phyloP scores from a whole-genome alignment of 2,329 filamentous ascomycete species.

The Elsinoe necatrix region DNA sequence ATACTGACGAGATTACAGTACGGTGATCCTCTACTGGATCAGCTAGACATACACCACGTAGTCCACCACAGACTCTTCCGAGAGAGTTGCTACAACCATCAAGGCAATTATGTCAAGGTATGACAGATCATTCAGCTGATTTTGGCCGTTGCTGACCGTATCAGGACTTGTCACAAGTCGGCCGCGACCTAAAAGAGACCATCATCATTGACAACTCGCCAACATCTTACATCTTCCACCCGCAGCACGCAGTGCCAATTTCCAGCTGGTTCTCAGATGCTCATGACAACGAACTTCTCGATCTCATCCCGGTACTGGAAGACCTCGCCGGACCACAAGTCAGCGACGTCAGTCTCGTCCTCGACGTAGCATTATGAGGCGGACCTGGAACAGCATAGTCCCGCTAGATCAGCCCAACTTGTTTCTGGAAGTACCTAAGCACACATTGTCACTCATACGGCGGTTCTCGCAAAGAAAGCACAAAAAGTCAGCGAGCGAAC shows the following conservation, averaged over 20 bases:
- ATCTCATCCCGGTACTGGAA: slow-evolving; percentile 95
- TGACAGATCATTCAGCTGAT: slow-evolving; percentile 13
- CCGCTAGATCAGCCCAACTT: neutral
- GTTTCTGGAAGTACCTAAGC: slow-evolving; percentile 5
- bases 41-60: slow-evolving; percentile 93
- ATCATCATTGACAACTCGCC: slow-evolving; percentile 99
- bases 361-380: slow-evolving; percentile 67
- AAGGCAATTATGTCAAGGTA: slow-evolving; percentile 95
- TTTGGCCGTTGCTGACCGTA: neutral
- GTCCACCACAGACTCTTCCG: slow-evolving; percentile 94
- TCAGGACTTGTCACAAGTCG: slow-evolving; percentile 87
- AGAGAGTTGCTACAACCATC: slow-evolving; percentile 98
- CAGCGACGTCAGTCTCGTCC: slow-evolving; percentile 90
- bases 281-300: slow-evolving; percentile 95
- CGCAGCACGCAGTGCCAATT: slow-evolving; percentile 96
- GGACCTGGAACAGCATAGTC: neutral
- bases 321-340: slow-evolving; percentile 85
- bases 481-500: slow-evolving; percentile 4
- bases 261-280: slow-evolving; percentile 99
- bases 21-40: slow-evolving; percentile 88
- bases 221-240: slow-evolving; percentile 98
- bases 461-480: neutral
- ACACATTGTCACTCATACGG: neutral
- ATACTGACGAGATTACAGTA: slow-evolving; percentile 51
- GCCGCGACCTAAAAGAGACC: slow-evolving; percentile 88